These are phyloP conservation scores for Fomitopsis betulina DNA, from an alignment of 1,284 basidiomycete species.

Conservation along the genomic window DNA sequence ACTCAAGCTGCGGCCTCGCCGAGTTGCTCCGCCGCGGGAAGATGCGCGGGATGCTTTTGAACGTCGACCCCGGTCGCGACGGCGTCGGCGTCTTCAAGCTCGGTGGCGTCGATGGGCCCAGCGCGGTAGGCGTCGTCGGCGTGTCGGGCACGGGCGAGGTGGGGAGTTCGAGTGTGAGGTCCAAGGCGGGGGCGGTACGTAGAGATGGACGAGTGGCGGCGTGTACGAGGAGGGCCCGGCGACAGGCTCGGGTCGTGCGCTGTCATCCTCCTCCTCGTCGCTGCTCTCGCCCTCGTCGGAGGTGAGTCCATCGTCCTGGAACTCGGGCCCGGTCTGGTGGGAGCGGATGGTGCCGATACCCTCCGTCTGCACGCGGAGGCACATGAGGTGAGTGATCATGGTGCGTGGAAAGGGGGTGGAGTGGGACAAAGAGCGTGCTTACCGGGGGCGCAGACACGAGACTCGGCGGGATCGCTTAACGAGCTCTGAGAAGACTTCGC, in stretches of 20 bases:
- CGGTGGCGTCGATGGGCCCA: constrained; percentile 12
- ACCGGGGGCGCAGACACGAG: constrained; percentile 81
- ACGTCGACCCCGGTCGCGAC: constrained; percentile 23
- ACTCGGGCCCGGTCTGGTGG: constrained; percentile 49
- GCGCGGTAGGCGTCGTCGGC: constrained; percentile 16
- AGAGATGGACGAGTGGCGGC: constrained; percentile 9
- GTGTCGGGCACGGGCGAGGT: constrained; percentile 8
- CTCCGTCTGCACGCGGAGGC: constrained; percentile 55
- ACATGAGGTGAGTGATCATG: neutral
- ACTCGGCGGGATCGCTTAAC: constrained; percentile 60
- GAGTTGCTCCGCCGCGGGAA: constrained; percentile 32
- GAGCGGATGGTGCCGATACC: constrained; percentile 85
- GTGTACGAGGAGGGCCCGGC: constrained; percentile 7
- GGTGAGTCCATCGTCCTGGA: constrained; percentile 75
- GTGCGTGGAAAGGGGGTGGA: no score
- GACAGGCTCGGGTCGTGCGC: constrained; percentile 4
- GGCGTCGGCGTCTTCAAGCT: constrained; percentile 18
- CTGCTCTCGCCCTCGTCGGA: constrained; percentile 50
- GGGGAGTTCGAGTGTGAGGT: constrained; percentile 8
- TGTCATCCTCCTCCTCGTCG: constrained; percentile 32
- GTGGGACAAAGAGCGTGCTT: neutral
- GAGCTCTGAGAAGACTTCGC: constrained; percentile 62
- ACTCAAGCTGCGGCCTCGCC: constrained; percentile 18
- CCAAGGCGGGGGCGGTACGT: neutral
- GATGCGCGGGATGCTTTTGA: constrained; percentile 30